Evolutionary conservation across 73 alveolate species (phyloP).

Genomic region (Durusdinium trenchii): DNA sequence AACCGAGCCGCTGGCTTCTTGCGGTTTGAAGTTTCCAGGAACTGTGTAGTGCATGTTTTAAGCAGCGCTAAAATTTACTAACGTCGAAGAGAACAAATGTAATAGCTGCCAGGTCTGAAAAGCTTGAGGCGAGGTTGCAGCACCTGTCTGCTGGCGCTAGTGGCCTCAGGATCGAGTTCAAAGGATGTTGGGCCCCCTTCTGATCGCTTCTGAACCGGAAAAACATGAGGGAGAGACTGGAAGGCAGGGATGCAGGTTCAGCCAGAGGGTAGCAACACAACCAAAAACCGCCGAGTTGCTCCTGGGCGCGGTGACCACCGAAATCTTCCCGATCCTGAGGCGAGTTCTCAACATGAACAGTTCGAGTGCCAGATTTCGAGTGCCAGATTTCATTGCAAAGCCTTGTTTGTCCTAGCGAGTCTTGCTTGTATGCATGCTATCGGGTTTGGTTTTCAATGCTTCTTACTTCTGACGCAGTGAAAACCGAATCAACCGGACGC

Average conservation of each 20-base stretch:
- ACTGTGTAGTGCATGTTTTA: not conserved
- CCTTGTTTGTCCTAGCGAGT: no score
- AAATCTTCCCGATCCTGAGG: slow-evolving; percentile 88
- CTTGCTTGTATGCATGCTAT: no score
- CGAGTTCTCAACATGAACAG: no score
- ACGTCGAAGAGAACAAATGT: not conserved
- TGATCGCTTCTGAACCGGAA: not conserved
- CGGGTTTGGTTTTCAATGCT: no score
- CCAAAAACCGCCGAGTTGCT: not conserved
- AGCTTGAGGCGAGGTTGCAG: slow-evolving; percentile 61
- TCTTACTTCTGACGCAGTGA: no score
- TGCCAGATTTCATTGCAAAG: no score
- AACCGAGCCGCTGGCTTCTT: slow-evolving; percentile 22
- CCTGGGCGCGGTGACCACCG: slow-evolving; percentile 89
- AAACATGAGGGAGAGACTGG: not conserved
- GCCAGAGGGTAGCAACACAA: not conserved
- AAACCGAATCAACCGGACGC: no score
- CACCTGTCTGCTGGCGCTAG: slow-evolving; percentile 78
- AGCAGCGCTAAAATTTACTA: not conserved
- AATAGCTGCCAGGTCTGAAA: slow-evolving; percentile 53
- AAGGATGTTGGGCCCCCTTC: not conserved
- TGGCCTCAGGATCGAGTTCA: not conserved
- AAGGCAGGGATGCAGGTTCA: not conserved
- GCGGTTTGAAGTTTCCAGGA: not conserved
- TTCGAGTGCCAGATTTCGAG: no score